A percentile compares a stretch with the other conserved stretches of the same genome.
These are phyloP conservation scores for Dentipellis fragilis DNA, from an alignment of 768 basidiomycete species.

Conservation along the genomic window DNA sequence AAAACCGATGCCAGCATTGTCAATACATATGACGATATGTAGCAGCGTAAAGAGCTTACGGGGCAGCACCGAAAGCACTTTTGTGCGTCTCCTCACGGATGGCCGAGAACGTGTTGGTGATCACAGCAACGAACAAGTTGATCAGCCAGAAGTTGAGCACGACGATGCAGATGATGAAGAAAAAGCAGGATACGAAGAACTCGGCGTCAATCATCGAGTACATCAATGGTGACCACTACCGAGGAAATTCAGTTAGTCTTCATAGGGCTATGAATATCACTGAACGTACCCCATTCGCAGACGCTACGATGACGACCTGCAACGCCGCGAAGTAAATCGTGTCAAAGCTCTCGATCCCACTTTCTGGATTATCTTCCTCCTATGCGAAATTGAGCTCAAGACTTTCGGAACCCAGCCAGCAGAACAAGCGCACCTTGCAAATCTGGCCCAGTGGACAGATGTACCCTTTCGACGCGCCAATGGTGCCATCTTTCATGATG, in stretches of 20 bases:
- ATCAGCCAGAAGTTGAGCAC: conserved; percentile 92
- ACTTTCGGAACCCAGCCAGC: not conserved
- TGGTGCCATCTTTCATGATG: conserved; percentile 27
- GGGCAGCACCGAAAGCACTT: conserved; percentile 84
- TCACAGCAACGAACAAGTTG: conserved; percentile 92
- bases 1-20: not conserved
- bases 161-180: conserved; percentile 77
- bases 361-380: conserved; percentile 59
- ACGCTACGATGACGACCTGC: conserved; percentile 79
- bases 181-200: conserved; percentile 78
- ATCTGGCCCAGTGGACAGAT: conserved; percentile 83
- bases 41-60: conserved; percentile 31
- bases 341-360: conserved; percentile 73
- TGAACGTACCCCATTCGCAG: conserved; percentile 51
- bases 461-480: conserved; percentile 57
- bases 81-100: conserved; percentile 80
- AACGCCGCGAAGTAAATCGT: conserved; percentile 73
- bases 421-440: conserved; percentile 47
- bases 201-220: conserved; percentile 85
- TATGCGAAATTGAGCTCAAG: conserved; percentile 17
- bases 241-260: not conserved
- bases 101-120: conserved; percentile 84
- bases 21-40: not conserved
- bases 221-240: conserved; percentile 74
- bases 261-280: not conserved